Base-by-base conservation (phyloP, 2,329 filamentous ascomycete species). In the Xylariaceae sp. region DNA sequence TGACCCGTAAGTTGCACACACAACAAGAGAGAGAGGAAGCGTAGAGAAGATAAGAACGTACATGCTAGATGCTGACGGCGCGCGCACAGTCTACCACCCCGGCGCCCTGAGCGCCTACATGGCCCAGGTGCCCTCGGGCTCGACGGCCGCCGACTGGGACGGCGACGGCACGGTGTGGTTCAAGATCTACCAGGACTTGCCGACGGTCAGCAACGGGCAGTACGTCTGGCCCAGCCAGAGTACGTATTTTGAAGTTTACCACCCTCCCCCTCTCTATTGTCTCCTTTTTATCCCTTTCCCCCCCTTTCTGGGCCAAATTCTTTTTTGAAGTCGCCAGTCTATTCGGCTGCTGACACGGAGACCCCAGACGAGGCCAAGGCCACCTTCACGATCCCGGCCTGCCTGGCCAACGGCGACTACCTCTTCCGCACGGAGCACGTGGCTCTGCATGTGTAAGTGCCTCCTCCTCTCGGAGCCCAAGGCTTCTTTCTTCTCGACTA, bases 101-200 rank as follows among this genome's bases (percentile, higher is more conserved):
- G 60, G 59, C 18, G 59, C 63, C 3, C 46, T 62, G 19, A 57
- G 56, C 19, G 60, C 59, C 24, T 63, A 62, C 47, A 55, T 64
- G 51, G 61, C 60, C 35, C 60, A 59, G 46, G 60, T 57, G 0
- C 59, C 60, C 23, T 29, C 45, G 4, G 59, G 59, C 32, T 37
- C 55, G 44, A 58, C 56, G 2, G 59, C 59, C 2, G 55, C 52
- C 5, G 48, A 49, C 31, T 63, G 56, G 36, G 58, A 60, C 42
- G 61, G 61, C 38, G 51, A 49, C 32, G 62, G 62, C 3, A 42
- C 47, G 3, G 58, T 60, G 11, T 64, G 60, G 60, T 62, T 63
- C 52, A 64, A 64, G 52, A 57, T 64, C 26, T 61, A 50, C 47
- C 57, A 64, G 49, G 59, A 64, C 39, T 50, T 56, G 39, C 59